Base-by-base conservation (phyloP, 768 basidiomycete genomes). In the Amanita pseudoporphyria region DNA sequence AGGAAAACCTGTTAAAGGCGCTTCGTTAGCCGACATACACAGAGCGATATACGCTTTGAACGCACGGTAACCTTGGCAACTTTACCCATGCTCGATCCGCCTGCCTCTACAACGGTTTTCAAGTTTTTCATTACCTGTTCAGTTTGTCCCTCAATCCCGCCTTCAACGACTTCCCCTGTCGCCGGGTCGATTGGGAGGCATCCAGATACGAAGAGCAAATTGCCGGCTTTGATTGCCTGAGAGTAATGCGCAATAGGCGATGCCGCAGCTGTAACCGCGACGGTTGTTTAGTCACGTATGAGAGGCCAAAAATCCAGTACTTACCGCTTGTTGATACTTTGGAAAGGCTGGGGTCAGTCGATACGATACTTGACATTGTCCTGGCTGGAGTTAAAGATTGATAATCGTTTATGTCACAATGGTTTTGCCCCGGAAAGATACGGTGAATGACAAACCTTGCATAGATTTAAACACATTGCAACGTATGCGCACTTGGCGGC, bases 11-110 rank as follows among this genome's bases (percentile, higher is more conserved):
- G 52, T 2, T 13, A 30, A 47, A 24, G n/a, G n/a, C 26, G 7
- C 26, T 28, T 28, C 24, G 52, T 24, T 6, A 28, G 26, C 31
- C 22, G n/a, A 12, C 36, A 13, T 26, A 6, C 35, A 13, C 35
- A 21, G 28, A 19, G n/a, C n/a, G 5, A 12, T 10, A 35, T 18
- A 7, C n/a, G 5, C 9, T 21, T 9, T 38, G 5, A 16, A 70
- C 85, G 51, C 56, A 91, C 94, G 33, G 91, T 95, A 38, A 88
- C 90, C 71, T 99, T 98, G 55, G 87, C 81, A 53, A 99, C 84
- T 62, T 87, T 84, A 43, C 79, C 78, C 13, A 88, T 58, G 54
- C 82, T 78, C 10, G 87, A 84, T 12, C 87, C 87, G 44, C 84
- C 81, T 5, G 84, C 92, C 62, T 87, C 80, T 33, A 98, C 73